Evolutionary conservation across 208 protist species (phyloP), one percentile per base, ranked within the genome.

Genomic region (Crithidia thermophila): DNA sequence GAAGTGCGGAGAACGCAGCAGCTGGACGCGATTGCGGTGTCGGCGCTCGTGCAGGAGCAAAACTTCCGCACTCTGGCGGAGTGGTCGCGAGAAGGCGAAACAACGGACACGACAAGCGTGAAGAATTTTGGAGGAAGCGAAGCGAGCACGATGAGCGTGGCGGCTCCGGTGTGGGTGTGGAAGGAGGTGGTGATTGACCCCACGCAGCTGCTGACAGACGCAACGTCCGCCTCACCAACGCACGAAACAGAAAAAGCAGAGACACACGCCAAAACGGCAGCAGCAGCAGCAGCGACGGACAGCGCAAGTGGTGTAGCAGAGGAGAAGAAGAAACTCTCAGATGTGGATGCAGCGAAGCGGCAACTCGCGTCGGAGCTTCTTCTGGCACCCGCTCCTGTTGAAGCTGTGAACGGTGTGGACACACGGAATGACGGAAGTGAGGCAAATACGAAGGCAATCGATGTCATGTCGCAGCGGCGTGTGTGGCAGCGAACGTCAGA

Each of bases 1-100:
- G 61, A 72, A 11, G 13, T 59, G 27, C 8, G 53, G 25, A 59
- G 81, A 21, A 81, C 67, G 43, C 36, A 47, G n/a, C 55, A 71
- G 36, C 60, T 89, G 25, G 79, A 89, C 51, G 67, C 40, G 27
- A 55, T 81, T 8, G 76, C 79, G 1, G 66, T 84, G 21, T 46
- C 58, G 21, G 75, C 72, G 20, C 65, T 89, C n/a, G 42, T 72
- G 18, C 67, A 81, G 55, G 52, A 73, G 42, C 65, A 73, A 43
- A 49, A 68, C 42, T 68, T 65, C 20, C 14, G 46, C 20, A 66
- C 50, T 0, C 16, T 73, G 9, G 59, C 55, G 4, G 64, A 59
- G 31, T 73, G 72, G 52, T 5, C 4, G 18, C n/a, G n/a, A n/a
- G n/a, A n/a, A n/a, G n/a, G n/a, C n/a, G n/a, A n/a, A n/a, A n/a